Percentiles rank a stretch among this genome's conserved stretches.
Conservation (phyloP, 257 asterid species). For the Fraxinus pennsylvanica region DNA sequence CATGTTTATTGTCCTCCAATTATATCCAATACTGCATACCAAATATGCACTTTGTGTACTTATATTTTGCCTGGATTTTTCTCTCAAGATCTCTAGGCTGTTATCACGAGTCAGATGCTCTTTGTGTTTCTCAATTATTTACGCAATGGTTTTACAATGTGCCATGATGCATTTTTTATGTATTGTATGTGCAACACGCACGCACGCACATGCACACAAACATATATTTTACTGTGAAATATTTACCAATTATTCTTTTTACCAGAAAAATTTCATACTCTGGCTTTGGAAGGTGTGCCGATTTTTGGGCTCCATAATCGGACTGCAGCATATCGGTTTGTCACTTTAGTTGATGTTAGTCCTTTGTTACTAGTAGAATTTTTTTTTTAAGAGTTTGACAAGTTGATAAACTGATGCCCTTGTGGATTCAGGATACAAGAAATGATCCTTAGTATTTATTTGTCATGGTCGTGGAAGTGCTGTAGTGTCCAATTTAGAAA, state of each 20-base stretch:
- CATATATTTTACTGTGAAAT: neutral
- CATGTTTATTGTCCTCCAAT: neutral
- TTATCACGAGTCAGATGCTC: neutral
- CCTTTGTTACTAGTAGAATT: slow-evolving; percentile 21
- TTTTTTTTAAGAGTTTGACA: neutral
- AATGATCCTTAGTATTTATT: neutral
- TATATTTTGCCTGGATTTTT: neutral
- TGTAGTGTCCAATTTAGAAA: neutral
- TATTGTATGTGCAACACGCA: neutral
- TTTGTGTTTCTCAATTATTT: neutral
- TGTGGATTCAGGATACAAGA: neutral
- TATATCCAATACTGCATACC: neutral
- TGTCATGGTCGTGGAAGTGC: neutral
- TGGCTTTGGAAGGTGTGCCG: slow-evolving; percentile 90
- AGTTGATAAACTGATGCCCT: neutral
- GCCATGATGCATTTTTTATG: neutral
- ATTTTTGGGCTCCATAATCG: slow-evolving; percentile 74
- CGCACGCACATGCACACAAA: neutral
- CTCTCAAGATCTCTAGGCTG: neutral
- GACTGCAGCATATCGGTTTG: slow-evolving; percentile 95
- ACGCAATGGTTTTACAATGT: neutral
- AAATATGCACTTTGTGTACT: neutral
- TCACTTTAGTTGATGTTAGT: slow-evolving; percentile 92
- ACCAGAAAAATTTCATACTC: slow-evolving; percentile 82
- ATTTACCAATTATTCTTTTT: neutral